These are phyloP conservation scores for Rhynchospora breviuscula DNA, from an alignment of 176 grass and related monocot species.

Conservation along the genomic window DNA sequence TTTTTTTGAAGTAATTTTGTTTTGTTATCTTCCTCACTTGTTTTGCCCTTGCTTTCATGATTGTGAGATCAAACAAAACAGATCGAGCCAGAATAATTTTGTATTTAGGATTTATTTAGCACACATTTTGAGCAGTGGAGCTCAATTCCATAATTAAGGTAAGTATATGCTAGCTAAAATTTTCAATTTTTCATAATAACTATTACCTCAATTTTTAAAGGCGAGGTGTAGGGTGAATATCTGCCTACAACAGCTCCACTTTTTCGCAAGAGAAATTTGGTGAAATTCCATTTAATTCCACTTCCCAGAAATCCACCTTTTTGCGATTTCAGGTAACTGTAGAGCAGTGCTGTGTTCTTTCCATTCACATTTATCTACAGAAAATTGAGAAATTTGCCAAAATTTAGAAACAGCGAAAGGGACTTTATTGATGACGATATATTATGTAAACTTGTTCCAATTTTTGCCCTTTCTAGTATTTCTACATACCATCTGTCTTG, in stretches of 20 bases:
- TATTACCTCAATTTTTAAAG: slow-evolving; percentile 47
- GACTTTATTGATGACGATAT: not conserved
- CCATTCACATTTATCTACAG: slow-evolving; percentile 51
- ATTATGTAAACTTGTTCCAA: not conserved
- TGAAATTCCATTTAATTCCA: slow-evolving; percentile 72
- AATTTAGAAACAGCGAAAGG: not conserved
- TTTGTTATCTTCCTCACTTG: not conserved
- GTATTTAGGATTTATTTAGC: not conserved
- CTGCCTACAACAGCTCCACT: slow-evolving; percentile 40
- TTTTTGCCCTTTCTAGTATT: not conserved
- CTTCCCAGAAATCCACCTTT: slow-evolving; percentile 46
- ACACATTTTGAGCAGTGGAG: not conserved
- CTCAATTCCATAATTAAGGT: not conserved
- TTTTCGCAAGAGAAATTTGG: slow-evolving; percentile 55
- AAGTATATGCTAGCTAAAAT: not conserved
- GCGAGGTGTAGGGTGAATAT: slow-evolving; percentile 43
- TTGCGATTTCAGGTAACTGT: slow-evolving; percentile 51
- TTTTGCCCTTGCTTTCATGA: not conserved
- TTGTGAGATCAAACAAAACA: not conserved
- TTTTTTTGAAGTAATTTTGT: not conserved
- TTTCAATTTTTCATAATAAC: not conserved
- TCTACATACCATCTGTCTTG: not conserved
- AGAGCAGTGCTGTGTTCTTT: slow-evolving; percentile 38
- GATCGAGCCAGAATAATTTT: not conserved
- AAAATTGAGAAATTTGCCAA: not conserved